Evolutionary conservation across 2,329 filamentous ascomycete genomes (phyloP).

Genomic region (Beauveria rudraprayagi): DNA sequence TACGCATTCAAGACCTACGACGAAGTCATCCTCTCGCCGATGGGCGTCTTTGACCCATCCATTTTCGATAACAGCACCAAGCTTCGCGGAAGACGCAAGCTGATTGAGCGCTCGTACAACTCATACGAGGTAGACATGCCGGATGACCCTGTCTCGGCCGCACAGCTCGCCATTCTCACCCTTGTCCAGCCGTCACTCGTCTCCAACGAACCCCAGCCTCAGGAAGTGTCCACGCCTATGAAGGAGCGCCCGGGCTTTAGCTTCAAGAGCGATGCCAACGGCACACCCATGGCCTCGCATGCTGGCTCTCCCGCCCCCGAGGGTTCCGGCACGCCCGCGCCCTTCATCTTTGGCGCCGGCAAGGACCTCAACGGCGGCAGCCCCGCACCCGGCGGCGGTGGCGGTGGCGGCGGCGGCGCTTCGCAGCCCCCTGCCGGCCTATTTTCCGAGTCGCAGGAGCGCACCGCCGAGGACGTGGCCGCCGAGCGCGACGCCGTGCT

Average conservation of each 20-base stretch:
- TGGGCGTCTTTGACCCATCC: slow-evolving; percentile 85
- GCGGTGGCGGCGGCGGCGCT: slow-evolving; percentile 20
- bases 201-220: slow-evolving; percentile 27
- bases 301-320: slow-evolving; percentile 85
- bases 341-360: slow-evolving; percentile 46
- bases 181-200: slow-evolving; percentile 52
- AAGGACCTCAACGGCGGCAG: slow-evolving; percentile 42
- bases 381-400: slow-evolving; percentile 39
- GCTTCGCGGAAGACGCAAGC: slow-evolving; percentile 66
- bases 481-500: slow-evolving; percentile 71
- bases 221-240: slow-evolving; percentile 49
- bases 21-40: slow-evolving; percentile 85
- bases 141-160: slow-evolving; percentile 80
- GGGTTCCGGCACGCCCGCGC: slow-evolving; percentile 57
- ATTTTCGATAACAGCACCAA: slow-evolving; percentile 82
- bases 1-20: slow-evolving; percentile 97
- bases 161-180: slow-evolving; percentile 62
- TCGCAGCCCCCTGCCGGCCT: slow-evolving; percentile 34
- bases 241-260: slow-evolving; percentile 63
- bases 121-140: slow-evolving; percentile 81
- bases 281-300: slow-evolving; percentile 75
- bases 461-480: slow-evolving; percentile 47
- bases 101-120: slow-evolving; percentile 84
- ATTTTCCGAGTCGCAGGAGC: slow-evolving; percentile 43
- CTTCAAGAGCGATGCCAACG: slow-evolving; percentile 60